Percentiles rank a stretch among this genome's conserved stretches.
Evolutionary conservation across 1,284 basidiomycete species (phyloP).

Genomic region (Rhodotorula sp.): DNA sequence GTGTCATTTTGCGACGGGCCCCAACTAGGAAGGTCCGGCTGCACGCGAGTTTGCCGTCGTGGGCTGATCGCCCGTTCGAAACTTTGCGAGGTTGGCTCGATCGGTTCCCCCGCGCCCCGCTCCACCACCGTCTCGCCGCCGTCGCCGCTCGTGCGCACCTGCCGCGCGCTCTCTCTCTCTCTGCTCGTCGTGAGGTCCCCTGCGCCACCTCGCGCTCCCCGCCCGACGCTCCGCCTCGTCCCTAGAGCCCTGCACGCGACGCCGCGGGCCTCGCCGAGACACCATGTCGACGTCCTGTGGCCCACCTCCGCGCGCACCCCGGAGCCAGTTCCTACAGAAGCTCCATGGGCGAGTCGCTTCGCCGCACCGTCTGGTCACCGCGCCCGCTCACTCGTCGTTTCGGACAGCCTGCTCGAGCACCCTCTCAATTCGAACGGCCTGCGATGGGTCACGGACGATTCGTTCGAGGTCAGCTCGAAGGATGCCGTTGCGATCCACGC

Average conservation of each 20-base stretch:
- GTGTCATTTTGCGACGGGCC: too few relatives aligned
- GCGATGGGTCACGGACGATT: conserved; percentile 21
- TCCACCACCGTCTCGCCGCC: too few relatives aligned
- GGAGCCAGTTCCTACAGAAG: conserved; percentile 31
- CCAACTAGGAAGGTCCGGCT: too few relatives aligned
- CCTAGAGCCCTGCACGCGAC: too few relatives aligned
- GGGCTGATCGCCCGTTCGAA: too few relatives aligned
- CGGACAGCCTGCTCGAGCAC: conserved; percentile 32
- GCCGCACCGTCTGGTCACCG: not conserved
- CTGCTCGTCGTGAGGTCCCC: not conserved
- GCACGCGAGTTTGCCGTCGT: too few relatives aligned
- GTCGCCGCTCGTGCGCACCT: not conserved
- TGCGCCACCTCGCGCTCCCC: not conserved
- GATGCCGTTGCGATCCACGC: conserved; percentile 29
- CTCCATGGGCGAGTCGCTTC: conserved; percentile 21
- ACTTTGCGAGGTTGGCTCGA: not conserved
- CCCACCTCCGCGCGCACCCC: not conserved
- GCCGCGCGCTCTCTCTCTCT: not conserved
- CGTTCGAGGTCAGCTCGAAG: conserved; percentile 29
- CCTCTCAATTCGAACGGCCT: conserved; percentile 18
- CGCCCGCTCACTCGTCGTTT: not conserved
- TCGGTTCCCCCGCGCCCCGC: not conserved
- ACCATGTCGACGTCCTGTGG: not conserved
- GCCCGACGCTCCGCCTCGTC: not conserved
- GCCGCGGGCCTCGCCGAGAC: not conserved